phyloP scores from a whole-genome alignment of 176 grass and related monocot species.

The Oryza meridionalis region DNA sequence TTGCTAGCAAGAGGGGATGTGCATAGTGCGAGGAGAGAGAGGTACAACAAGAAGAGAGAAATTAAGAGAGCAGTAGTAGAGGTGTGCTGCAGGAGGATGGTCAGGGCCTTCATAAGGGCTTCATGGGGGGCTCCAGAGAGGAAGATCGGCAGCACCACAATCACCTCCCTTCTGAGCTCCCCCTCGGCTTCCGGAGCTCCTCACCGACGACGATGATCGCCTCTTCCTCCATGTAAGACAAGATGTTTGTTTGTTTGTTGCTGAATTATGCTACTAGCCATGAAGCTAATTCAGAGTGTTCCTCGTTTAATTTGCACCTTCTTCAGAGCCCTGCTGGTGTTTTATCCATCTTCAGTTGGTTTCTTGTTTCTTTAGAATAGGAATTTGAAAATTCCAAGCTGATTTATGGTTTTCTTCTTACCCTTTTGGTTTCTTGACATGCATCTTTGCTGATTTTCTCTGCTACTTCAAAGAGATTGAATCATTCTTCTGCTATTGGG shows the following conservation, averaged over 20 bases:
- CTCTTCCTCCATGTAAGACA: slow-evolving; percentile 59
- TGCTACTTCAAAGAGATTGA: neutral
- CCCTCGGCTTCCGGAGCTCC: slow-evolving; percentile 11
- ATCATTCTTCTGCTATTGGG: slow-evolving; percentile 9
- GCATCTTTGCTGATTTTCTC: neutral
- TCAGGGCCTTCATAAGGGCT: slow-evolving; percentile 54
- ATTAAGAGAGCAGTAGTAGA: neutral
- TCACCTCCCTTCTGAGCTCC: slow-evolving; percentile 18
- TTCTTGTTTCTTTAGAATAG: slow-evolving; percentile 11
- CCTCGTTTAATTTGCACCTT: neutral
- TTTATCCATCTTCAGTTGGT: neutral
- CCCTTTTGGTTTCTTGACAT: neutral
- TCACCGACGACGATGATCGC: slow-evolving; percentile 30
- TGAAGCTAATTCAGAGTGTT: neutral
- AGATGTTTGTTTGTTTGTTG: neutral
- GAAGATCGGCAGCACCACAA: slow-evolving; percentile 8
- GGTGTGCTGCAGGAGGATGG: slow-evolving; percentile 38
- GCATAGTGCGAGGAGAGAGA: slow-evolving; percentile 41
- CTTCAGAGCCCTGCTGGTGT: neutral
- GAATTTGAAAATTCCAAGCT: slow-evolving; percentile 25
- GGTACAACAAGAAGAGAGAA: neutral
- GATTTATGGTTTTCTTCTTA: neutral
- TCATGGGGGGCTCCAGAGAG: slow-evolving; percentile 40
- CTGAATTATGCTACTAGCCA: neutral
- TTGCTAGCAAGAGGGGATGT: slow-evolving; percentile 25